Conservation (phyloP, 2,329 filamentous ascomycete species). For the Arthrobotrys entomopaga region DNA sequence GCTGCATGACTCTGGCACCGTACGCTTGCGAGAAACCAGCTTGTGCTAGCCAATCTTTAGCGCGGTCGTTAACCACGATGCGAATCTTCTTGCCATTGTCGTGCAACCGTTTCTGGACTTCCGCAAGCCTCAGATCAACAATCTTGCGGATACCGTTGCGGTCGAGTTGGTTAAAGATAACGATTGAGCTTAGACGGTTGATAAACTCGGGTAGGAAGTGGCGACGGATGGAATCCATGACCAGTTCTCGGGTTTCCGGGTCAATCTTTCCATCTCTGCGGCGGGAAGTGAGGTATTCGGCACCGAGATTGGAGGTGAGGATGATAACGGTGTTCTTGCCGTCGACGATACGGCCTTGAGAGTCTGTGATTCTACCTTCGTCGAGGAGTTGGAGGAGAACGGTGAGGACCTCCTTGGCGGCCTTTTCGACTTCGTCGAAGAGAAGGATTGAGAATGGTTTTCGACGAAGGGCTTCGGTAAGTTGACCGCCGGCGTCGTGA, state of each 20-base stretch:
- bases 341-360: constrained; percentile 92
- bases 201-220: constrained; percentile 99
- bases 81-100: constrained; percentile 84
- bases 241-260: constrained; percentile 82
- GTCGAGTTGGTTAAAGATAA: constrained; percentile 98
- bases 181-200: constrained; percentile 93
- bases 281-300: constrained; percentile 75
- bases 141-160: constrained; percentile 91
- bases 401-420: constrained; percentile 95
- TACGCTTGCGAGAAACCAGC: constrained; percentile 96
- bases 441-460: constrained; percentile 97
- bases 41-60: constrained; percentile 90
- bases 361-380: constrained; percentile 96
- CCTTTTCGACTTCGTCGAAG: constrained; percentile 98
- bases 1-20: constrained; percentile 84
- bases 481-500: constrained; percentile 92
- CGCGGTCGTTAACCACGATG: constrained; percentile 84
- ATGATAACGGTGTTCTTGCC: constrained; percentile 98
- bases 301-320: constrained; percentile 97
- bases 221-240: constrained; percentile 88
- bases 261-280: constrained; percentile 83
- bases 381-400: constrained; percentile 99
- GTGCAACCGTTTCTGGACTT: constrained; percentile 91
- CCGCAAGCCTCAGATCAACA: constrained; percentile 84
- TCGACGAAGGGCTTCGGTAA: constrained; percentile 92